These are phyloP conservation scores for Aureobasidium mangrovei DNA, from an alignment of 2,329 filamentous ascomycete genomes.

Conservation along the genomic window DNA sequence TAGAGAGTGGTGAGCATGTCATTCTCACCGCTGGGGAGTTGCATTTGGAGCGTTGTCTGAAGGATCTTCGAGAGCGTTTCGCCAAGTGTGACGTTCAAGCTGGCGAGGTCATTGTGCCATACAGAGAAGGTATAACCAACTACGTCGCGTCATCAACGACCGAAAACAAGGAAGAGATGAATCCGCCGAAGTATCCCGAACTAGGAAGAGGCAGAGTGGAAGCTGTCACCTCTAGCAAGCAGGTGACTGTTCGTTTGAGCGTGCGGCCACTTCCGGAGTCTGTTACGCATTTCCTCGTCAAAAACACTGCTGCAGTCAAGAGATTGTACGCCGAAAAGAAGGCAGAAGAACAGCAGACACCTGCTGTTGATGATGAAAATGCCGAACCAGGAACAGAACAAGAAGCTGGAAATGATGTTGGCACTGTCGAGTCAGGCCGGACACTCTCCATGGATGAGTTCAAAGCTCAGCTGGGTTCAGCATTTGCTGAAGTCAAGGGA, in stretches of 20 bases:
- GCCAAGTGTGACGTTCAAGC: slow-evolving; percentile 91
- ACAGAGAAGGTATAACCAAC: slow-evolving; percentile 81
- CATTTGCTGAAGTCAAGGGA: slow-evolving; percentile 63
- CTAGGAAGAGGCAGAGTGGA: slow-evolving; percentile 75
- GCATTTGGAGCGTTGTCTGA: slow-evolving; percentile 87
- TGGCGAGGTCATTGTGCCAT: slow-evolving; percentile 89
- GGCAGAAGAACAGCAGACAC: slow-evolving; percentile 33
- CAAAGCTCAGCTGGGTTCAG: slow-evolving; percentile 58
- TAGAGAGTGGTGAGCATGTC: slow-evolving; percentile 89
- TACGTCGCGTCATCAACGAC: slow-evolving; percentile 10
- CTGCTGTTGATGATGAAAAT: slow-evolving; percentile 30
- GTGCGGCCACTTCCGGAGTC: slow-evolving; percentile 69
- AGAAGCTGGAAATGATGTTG: slow-evolving; percentile 40
- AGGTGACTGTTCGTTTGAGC: slow-evolving; percentile 66
- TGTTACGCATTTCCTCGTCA: slow-evolving; percentile 77
- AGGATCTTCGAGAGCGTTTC: slow-evolving; percentile 86
- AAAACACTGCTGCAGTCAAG: slow-evolving; percentile 72
- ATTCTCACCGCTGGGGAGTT: slow-evolving; percentile 88
- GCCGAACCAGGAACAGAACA: slow-evolving; percentile 27
- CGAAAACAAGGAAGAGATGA: slow-evolving; percentile 69
- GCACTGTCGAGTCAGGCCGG: slow-evolving; percentile 39
- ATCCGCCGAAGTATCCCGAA: slow-evolving; percentile 74
- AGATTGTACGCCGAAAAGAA: slow-evolving; percentile 64
- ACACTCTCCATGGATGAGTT: slow-evolving; percentile 67
- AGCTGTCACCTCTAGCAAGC: slow-evolving; percentile 72